Evolutionary conservation across 2,329 filamentous ascomycete species (phyloP), one percentile per base, ranked within the genome.

Genomic region (Ascochyta rabiei): DNA sequence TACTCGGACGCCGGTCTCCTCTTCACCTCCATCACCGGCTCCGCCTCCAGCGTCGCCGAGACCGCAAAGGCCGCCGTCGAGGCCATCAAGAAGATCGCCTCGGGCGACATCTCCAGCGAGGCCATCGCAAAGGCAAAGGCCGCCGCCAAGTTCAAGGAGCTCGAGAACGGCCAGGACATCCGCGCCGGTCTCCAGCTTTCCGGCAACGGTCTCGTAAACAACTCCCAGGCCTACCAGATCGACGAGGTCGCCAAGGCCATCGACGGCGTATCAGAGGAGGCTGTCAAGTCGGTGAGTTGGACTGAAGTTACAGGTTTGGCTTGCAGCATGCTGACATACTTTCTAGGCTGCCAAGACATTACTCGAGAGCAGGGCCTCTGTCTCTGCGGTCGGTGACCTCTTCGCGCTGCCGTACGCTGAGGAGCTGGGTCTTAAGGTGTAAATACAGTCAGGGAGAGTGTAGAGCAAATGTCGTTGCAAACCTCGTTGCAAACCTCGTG

Each of bases 1-100:
- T 99, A 97, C 86, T 96, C 93, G 15, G 95, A 99, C 73, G 91
- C 95, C 63, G 93, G 95, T 70, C 89, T 99, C 42, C 82, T 99
- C 64, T 86, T 90, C 70, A 86, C 97, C 68, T 87, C 91, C 74
- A 83, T 99, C 67, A 86, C 82, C 52, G 96, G 95, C 53, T 80
- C 86, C 45, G 90, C 91, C 40, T 74, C 81, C 47, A 86, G 89
- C 62, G 86, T 99, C 62, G 85, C 86, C 63, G 83, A 85, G 71
- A 90, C 88, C 54, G 89, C 91, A 51, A 83, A 87, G 76, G 88
- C 88, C 72, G 86, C 90, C 34, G 89, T 93, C 67, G 90, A 93
- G 75, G 85, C 87, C 39, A 81, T 99, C 68, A 91, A 96, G 85
- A 86, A 85, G 77, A 83, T 96, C 64, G 87, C 91, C 13, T 84